Evolutionary conservation across 306 rosid genomes (phyloP), one percentile per base, ranked within the genome.

Genomic region (Ormosia emarginata): DNA sequence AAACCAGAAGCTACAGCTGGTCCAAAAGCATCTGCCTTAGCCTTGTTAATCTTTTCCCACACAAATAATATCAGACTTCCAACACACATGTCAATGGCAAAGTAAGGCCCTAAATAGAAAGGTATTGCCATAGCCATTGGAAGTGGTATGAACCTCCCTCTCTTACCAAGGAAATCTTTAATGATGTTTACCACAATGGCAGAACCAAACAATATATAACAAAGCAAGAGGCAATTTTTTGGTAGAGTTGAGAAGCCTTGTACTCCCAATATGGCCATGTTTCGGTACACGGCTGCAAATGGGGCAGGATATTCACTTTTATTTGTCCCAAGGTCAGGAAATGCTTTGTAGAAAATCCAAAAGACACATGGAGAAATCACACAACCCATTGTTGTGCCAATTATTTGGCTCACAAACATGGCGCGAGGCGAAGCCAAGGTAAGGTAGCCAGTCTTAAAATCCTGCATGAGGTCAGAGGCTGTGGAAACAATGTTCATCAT

Each of bases 121-220:
- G 91, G 89, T 66, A 88, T 85, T 12, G 91, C 91, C 89, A 85
- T 88, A 7, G 91, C 87, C 89, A 85, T 88, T 67, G 91, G 91
- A 46, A 85, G 85, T 39, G 91, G 91, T 52, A 88, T 50, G 50
- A 80, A 85, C 78, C 87, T 41, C 40, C 91, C 91, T 56, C 43
- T 80, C 75, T 85, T 81, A 2, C 91, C 91, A 7, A 88, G 11
- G 3, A 65, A 55, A 61, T 85, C 91, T 57, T 76, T 88, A 2
- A 75, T 58, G 76, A 85, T 24, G 81, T 88, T 88, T 50, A 88
- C 37, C 34, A 2, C 18, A 24, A 88, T 80, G 2, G 89, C 85
- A 2, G 77, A 4, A 32, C 77, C 91, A 10, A 88, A 88, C 76
- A 82, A 76, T 39, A 82, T 79, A 36, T 76, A 88, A 71, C 87